Percentiles rank a stretch among this genome's conserved stretches.
These are phyloP conservation scores for Euphrasia confusa DNA, from an alignment of 257 asterid species.

Conservation along the genomic window DNA sequence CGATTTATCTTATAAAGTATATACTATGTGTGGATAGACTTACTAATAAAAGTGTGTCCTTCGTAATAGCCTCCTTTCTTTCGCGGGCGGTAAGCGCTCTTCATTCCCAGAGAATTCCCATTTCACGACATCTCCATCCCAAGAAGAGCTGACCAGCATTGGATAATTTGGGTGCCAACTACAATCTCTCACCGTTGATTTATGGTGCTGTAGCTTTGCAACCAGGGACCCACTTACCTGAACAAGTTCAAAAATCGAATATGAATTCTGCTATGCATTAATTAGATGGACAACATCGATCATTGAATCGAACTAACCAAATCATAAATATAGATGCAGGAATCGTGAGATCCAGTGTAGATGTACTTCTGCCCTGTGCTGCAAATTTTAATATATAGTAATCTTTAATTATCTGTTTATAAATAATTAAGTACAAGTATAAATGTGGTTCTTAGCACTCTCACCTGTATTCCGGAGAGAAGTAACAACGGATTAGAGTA, in stretches of 20 bases:
- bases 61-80: conserved; percentile 15
- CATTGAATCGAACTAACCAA: conserved; percentile 34
- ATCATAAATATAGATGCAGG: conserved; percentile 69
- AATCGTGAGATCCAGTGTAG: conserved; percentile 86
- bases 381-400: conserved; percentile 24
- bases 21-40: background rate
- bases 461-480: conserved; percentile 83
- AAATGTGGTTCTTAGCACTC: conserved; percentile 16
- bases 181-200: conserved; percentile 66
- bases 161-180: conserved; percentile 87
- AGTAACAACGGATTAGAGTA: conserved; percentile 82
- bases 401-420: background rate
- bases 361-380: conserved; percentile 90
- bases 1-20: no score
- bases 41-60: background rate
- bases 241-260: background rate
- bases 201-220: conserved; percentile 63
- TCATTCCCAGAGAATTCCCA: conserved; percentile 64
- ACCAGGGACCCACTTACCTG: conserved; percentile 68
- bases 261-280: background rate
- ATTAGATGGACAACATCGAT: background rate
- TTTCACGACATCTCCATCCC: conserved; percentile 80
- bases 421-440: background rate
- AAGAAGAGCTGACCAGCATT: conserved; percentile 79
- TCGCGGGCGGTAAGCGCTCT: conserved; percentile 32